Evolutionary conservation across 495 filamentous ascomycete species (phyloP).

Genomic region (Entonaema liquescens): DNA sequence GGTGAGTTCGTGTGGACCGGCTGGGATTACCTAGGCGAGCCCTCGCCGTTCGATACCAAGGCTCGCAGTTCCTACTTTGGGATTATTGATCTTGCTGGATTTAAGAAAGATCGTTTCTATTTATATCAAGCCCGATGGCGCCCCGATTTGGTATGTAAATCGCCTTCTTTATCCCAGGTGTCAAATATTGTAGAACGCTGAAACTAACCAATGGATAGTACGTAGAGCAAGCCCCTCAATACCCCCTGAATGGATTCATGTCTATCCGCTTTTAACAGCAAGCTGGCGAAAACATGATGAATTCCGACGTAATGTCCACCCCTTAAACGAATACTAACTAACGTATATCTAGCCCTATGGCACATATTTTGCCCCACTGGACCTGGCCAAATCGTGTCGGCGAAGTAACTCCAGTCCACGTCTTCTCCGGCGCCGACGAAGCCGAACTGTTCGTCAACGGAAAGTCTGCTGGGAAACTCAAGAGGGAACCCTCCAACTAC

Average conservation of each 20-base stretch:
- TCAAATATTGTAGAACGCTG: neutral
- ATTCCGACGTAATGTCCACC: neutral
- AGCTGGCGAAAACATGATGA: neutral
- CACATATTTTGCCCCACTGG: slow-evolving; percentile 62
- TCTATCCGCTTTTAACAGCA: neutral
- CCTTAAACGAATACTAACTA: neutral
- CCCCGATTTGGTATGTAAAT: slow-evolving; percentile 43
- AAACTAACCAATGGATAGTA: slow-evolving; percentile 27
- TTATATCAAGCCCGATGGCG: slow-evolving; percentile 60
- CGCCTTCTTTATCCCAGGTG: neutral
- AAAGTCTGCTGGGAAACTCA: slow-evolving; percentile 46
- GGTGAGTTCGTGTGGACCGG: slow-evolving; percentile 64
- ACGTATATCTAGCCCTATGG: slow-evolving; percentile 32
- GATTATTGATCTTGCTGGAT: slow-evolving; percentile 61
- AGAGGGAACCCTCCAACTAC: slow-evolving; percentile 47
- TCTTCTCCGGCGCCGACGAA: slow-evolving; percentile 56
- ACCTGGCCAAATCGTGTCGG: slow-evolving; percentile 58
- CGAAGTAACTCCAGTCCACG: slow-evolving; percentile 59
- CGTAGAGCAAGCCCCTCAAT: slow-evolving; percentile 6
- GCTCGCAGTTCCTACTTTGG: slow-evolving; percentile 59
- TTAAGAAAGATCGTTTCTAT: slow-evolving; percentile 60
- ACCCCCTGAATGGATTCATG: neutral
- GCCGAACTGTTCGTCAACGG: slow-evolving; percentile 63
- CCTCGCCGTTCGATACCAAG: slow-evolving; percentile 51
- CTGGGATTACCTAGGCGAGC: slow-evolving; percentile 62